These are phyloP conservation scores for Silene noctiflora DNA, from an alignment of 179 eudicot genomes.

Conservation along the genomic window DNA sequence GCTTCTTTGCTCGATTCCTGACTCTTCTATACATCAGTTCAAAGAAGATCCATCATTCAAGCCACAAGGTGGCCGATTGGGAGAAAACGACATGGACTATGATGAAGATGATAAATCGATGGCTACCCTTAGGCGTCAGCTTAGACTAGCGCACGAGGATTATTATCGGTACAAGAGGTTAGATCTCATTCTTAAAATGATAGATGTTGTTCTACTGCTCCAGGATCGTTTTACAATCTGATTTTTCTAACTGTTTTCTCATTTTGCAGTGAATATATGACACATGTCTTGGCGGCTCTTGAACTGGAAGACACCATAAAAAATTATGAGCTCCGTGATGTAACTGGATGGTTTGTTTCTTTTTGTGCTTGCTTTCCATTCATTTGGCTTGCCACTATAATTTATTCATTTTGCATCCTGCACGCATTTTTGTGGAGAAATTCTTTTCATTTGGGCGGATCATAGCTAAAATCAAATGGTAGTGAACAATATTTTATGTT, in stretches of 20 bases:
- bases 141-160: conserved; percentile 80
- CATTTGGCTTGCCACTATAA: neutral
- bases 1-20: conserved; percentile 6
- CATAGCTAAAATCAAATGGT: neutral
- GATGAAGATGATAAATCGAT: conserved; percentile 95
- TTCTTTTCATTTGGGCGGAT: neutral
- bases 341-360: conserved; percentile 73
- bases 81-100: conserved; percentile 96
- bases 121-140: conserved; percentile 93
- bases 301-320: conserved; percentile 85
- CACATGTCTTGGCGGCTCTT: conserved; percentile 79
- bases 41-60: conserved; percentile 91
- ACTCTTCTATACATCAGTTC: conserved; percentile 41
- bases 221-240: neutral
- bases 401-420: conserved; percentile 1
- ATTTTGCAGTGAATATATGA: conserved; percentile 80
- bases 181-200: neutral
- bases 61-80: conserved; percentile 87
- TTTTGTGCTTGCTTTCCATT: conserved; percentile 7
- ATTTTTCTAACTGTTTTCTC: conserved; percentile 10
- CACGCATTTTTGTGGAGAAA: neutral
- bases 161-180: conserved; percentile 90
- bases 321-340: conserved; percentile 64
- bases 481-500: neutral
- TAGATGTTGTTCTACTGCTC: neutral